A percentile compares a stretch with the other conserved stretches of the same genome.
These are phyloP conservation scores for Kwoniella sp. DNA, from an alignment of 768 basidiomycete genomes.

Conservation along the genomic window DNA sequence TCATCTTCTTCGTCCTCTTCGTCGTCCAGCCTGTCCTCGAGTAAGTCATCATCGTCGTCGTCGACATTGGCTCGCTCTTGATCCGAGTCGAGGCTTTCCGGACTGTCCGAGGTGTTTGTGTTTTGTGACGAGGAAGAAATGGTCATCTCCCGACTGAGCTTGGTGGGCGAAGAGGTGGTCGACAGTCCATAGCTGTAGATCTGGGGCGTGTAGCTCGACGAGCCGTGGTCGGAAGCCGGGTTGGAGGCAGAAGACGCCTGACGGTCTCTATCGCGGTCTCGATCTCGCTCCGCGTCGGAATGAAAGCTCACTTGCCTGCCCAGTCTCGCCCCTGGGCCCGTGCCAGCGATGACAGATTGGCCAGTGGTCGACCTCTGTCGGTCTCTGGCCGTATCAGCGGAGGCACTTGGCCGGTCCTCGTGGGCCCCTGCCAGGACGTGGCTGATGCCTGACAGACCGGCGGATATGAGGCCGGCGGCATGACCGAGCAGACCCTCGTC, in stretches of 20 bases:
- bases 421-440: not conserved
- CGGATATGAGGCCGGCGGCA: not conserved
- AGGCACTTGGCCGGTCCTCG: too few species aligned
- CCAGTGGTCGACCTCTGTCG: too few species aligned
- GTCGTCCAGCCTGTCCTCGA: too few species aligned
- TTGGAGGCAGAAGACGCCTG: too few species aligned
- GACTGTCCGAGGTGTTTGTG: not conserved
- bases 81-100: too few species aligned
- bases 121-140: too few species aligned
- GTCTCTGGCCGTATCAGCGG: too few species aligned
- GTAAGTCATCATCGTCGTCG: constrained; percentile 16
- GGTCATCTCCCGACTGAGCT: constrained; percentile 1
- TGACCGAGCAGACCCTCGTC: not conserved
- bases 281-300: not conserved
- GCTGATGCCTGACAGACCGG: constrained; percentile 1
- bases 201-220: too few species aligned
- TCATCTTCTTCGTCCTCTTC: constrained; percentile 23
- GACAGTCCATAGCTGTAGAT: too few species aligned
- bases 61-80: constrained; percentile 3
- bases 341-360: too few species aligned
- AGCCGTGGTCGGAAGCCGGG: too few species aligned
- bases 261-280: too few species aligned
- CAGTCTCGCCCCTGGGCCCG: not conserved
- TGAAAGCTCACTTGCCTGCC: constrained; percentile 14
- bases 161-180: constrained; percentile 4